Evolutionary conservation across 2,329 filamentous ascomycete genomes (phyloP), one percentile per base, ranked within the genome.

Genomic region (Byssochlamys sp.): DNA sequence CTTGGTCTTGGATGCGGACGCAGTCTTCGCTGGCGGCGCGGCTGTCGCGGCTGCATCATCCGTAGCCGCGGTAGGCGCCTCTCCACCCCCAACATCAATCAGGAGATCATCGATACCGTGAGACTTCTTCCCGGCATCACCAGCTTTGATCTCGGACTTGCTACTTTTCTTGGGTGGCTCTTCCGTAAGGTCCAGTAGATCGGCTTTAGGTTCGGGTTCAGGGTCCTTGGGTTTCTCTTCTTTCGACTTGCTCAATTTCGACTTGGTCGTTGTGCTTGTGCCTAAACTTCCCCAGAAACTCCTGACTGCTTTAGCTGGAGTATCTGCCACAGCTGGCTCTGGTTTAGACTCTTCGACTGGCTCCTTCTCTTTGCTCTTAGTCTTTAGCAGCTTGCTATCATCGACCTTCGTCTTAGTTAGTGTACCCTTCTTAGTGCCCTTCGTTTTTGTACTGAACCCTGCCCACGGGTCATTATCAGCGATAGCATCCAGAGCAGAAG

Each of bases 281-380:
- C 74, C 74, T 28, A 77, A 73, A 49, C 64, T 67, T 62, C 74
- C 74, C 78, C 74, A 81, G 61, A 77, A 77, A 26, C 73, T 67
- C 61, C 67, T 75, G 1, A 67, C 66, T 49, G 70, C 64, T 55
- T 73, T 75, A 7, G 67, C 64, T 6, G 70, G 61, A n/a, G 67
- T 65, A 27, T 74, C 73, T 60, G 77, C 74, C 57, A 65, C 61
- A 12, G 52, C 53, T 11, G 62, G 52, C 55, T 74, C 72, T 57
- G 75, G 69, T 58, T 73, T 72, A 4, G 63, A 55, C 28, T 64
- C 53, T 52, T 62, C 61, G 52, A 63, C 61, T 33, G 67, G 59
- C 29, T 66, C 57, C 63, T 60, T 62, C 52, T 63, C 64, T 58
- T 62, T 65, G 48, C 59, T 59, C 60, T 66, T 69, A 9, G 61